Evolutionary conservation across 352 stramenopile species (phyloP), one percentile per base, ranked within the genome.

Genomic region (Globisporangium carolinianum): DNA sequence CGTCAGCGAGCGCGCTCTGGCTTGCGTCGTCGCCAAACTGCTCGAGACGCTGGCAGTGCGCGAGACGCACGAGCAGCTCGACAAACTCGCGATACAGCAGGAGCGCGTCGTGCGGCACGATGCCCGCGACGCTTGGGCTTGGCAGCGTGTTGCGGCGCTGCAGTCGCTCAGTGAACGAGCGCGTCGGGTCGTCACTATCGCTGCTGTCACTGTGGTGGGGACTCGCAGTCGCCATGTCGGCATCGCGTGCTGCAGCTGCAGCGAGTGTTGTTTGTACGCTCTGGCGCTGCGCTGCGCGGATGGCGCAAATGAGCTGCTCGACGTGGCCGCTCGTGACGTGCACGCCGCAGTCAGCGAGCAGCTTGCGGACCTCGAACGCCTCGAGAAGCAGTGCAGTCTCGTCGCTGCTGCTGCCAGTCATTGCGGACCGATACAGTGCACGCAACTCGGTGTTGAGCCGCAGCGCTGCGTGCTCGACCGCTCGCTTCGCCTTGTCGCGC

Each of bases 391-490:
- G 61, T 1, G 61, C 69, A 1, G 48, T 61, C n/a, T 77, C 68
- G 5, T 69, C 57, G 2, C 24, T 10, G 10, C 68, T 63, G 14
- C 45, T 58, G 11, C 39, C 42, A 10, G 36, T 50, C 12, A 58
- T 58, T 10, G 57, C 55, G 14, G 76, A 73, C 2, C 79, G 73
- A 60, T 90, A 90, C 1, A 87, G 47, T 10, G 69, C 57, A 0
- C 79, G 71, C 47, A 90, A 43, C 47, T 90, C 79, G 8, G 75
- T 87, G 56, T 87, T 87, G 39, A 86, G 64, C 2, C 76, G 73
- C 32, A 90, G 56, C 3, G 73, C 75, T 0, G 76, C 72, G 36
- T 87, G 45, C 17, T 84, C 76, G 3, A 83, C 57, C 12, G 77
- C 59, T 47, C 80, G 83, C 7, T 63, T 71, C 37, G 75, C 66